Conservation (phyloP, 371 early-diverging fungal species). For the Blakeslea trispora region DNA sequence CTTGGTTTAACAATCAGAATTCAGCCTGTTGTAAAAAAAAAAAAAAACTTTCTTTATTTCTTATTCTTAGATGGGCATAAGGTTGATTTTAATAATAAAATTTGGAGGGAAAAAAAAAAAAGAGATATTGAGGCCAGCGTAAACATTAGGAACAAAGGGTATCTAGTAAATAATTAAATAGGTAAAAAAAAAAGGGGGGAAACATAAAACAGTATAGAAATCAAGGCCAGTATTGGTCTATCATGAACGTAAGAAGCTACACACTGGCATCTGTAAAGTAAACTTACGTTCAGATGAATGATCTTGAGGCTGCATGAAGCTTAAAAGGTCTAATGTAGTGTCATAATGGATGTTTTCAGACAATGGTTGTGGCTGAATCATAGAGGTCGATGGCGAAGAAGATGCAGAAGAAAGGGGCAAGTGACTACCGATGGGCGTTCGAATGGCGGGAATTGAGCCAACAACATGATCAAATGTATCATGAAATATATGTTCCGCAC, state of each 20-base stretch:
- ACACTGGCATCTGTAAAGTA: not conserved
- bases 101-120: too few species aligned
- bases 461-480: conserved; percentile 9
- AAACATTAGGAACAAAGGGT: too few species aligned
- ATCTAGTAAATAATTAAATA: not conserved
- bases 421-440: conserved; percentile 15
- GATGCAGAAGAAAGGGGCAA: not conserved
- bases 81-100: too few species aligned
- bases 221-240: conserved; percentile 10
- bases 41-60: too few species aligned
- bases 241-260: not conserved
- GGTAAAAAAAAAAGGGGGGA: not conserved
- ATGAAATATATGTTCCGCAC: conserved; percentile 10
- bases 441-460: conserved; percentile 16
- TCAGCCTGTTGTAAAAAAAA: too few species aligned
- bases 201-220: not conserved
- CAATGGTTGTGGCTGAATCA: not conserved
- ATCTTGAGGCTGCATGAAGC: conserved; percentile 10
- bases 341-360: conserved; percentile 10
- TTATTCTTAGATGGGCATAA: not conserved
- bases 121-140: too few species aligned
- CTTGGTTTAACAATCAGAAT: too few species aligned
- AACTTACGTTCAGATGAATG: conserved; percentile 6
- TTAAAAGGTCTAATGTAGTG: not conserved
- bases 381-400: not conserved